These are phyloP conservation scores for Sphaerulina vaccinii DNA, from an alignment of 2,329 filamentous ascomycete species.

Conservation along the genomic window DNA sequence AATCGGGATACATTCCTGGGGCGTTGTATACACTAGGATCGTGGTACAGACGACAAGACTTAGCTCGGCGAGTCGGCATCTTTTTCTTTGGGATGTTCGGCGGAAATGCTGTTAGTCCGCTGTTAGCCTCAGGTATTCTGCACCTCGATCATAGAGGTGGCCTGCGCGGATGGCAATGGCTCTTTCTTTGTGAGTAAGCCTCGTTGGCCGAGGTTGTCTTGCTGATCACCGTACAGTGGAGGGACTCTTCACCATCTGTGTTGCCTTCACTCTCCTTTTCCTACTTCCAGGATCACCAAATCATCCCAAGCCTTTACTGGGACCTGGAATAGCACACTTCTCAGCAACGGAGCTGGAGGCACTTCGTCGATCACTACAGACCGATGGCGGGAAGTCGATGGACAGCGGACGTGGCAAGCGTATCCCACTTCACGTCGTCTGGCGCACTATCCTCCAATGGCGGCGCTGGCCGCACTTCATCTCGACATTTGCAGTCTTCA, in stretches of 20 bases:
- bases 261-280: slow-evolving; percentile 4
- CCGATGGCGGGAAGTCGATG: too few species aligned
- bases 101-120: slow-evolving; percentile 7
- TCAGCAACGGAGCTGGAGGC: background rate
- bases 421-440: slow-evolving; percentile 4
- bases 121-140: slow-evolving; percentile 8
- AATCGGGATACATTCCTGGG: slow-evolving; percentile 12
- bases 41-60: slow-evolving; percentile 8
- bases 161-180: slow-evolving; percentile 8
- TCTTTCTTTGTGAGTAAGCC: slow-evolving; percentile 5
- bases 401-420: too few species aligned
- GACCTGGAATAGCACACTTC: slow-evolving; percentile 2
- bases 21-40: slow-evolving; percentile 3
- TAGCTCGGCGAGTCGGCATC: background rate
- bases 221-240: slow-evolving; percentile 1
- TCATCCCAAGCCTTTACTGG: slow-evolving; percentile 8
- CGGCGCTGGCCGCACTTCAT: slow-evolving; percentile 14
- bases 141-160: background rate
- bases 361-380: background rate
- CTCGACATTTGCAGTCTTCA: slow-evolving; percentile 51
- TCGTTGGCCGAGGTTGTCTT: background rate
- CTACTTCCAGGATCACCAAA: slow-evolving; percentile 6
- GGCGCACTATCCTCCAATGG: slow-evolving; percentile 6
- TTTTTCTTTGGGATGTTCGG: slow-evolving; percentile 13
- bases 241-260: slow-evolving; percentile 3